A percentile compares a stretch with the other conserved stretches of the same genome.
These are phyloP conservation scores for Tolypocladium guangdongense DNA, from an alignment of 2,329 filamentous ascomycete genomes.

Conservation along the genomic window DNA sequence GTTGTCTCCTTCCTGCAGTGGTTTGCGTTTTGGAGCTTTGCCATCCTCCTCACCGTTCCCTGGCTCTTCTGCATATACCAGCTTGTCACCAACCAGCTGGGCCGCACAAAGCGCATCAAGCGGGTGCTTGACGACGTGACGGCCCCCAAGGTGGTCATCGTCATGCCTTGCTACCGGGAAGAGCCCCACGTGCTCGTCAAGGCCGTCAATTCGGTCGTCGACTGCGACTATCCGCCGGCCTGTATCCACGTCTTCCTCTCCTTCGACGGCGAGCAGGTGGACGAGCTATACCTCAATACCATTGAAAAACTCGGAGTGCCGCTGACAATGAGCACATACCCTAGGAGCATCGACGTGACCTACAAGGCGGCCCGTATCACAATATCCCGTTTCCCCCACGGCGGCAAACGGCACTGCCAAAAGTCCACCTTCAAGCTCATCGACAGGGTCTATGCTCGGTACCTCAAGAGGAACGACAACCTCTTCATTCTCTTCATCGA, in stretches of 20 bases:
- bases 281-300: conserved; percentile 80
- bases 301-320: conserved; percentile 78
- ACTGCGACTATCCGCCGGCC: conserved; percentile 84
- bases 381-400: conserved; percentile 83
- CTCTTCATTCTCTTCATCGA: conserved; percentile 95
- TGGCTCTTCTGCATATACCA: conserved; percentile 93
- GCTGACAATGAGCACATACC: conserved; percentile 64
- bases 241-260: conserved; percentile 94
- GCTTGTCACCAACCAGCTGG: conserved; percentile 76
- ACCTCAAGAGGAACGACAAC: conserved; percentile 79
- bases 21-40: conserved; percentile 94
- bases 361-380: conserved; percentile 80
- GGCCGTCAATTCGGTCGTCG: conserved; percentile 82
- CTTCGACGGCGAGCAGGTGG: conserved; percentile 82
- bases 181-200: conserved; percentile 73
- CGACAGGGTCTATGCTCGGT: conserved; percentile 81
- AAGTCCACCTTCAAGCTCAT: conserved; percentile 90
- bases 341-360: conserved; percentile 79
- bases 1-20: conserved; percentile 72
- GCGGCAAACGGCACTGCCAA: conserved; percentile 88
- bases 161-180: conserved; percentile 97
- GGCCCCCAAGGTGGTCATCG: conserved; percentile 87
- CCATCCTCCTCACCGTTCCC: conserved; percentile 71
- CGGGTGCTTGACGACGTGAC: conserved; percentile 72
- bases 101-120: conserved; percentile 72